These are phyloP conservation scores for Phytophthora niederhauseri DNA, from an alignment of 352 stramenopile genomes.

Conservation along the genomic window DNA sequence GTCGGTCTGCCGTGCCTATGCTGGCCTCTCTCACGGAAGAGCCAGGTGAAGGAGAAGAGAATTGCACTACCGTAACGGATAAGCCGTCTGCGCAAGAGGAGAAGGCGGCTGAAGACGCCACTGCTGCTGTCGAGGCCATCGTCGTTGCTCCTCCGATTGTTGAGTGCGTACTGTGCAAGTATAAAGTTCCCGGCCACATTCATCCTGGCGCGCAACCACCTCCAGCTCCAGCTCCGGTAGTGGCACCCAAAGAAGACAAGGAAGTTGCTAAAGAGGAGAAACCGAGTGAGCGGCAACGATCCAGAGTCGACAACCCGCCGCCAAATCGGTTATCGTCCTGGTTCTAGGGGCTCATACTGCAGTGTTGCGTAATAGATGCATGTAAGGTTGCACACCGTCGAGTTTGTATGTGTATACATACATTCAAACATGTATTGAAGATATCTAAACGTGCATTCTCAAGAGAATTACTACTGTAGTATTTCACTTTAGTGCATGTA, in stretches of 20 bases:
- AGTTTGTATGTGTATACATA: too few species aligned
- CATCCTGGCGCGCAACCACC: conserved; percentile 31
- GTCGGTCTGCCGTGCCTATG: conserved; percentile 42
- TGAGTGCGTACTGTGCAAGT: conserved; percentile 62
- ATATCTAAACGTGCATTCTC: too few species aligned
- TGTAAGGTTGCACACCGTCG: neutral
- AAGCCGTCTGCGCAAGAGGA: neutral
- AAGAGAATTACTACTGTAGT: too few species aligned
- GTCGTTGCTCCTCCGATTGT: conserved; percentile 25
- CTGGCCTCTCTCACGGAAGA: conserved; percentile 56
- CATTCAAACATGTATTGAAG: too few species aligned
- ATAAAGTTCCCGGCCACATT: conserved; percentile 63
- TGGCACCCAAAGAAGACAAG: neutral
- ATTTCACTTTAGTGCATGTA: too few species aligned
- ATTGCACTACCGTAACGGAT: conserved; percentile 1
- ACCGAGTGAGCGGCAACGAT: conserved; percentile 20
- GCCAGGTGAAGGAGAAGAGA: conserved; percentile 28
- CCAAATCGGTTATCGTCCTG: conserved; percentile 57
- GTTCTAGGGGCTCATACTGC: conserved; percentile 38
- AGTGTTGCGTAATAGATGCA: neutral
- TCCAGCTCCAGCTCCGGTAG: conserved; percentile 19
- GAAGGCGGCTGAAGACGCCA: neutral
- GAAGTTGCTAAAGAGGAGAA: conserved; percentile 10
- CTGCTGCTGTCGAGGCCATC: conserved; percentile 9
- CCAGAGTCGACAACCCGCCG: conserved; percentile 24